These are phyloP conservation scores for Rhizophora apiculata DNA, from an alignment of 345 rosid species.

Conservation along the genomic window DNA sequence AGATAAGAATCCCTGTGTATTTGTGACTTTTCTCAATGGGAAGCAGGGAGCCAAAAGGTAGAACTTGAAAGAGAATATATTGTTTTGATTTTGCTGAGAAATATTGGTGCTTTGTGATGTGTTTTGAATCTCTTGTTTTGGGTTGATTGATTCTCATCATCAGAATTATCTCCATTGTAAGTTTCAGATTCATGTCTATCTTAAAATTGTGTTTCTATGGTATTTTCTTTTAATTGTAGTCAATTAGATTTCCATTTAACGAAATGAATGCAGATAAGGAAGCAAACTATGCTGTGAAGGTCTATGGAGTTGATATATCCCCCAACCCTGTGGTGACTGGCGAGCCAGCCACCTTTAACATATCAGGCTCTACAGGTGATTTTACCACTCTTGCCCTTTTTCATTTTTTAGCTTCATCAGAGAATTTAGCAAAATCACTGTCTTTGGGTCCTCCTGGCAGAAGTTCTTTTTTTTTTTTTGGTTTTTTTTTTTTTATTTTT, in stretches of 20 bases:
- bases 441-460: background rate
- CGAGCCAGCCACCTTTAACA: conserved; percentile 47
- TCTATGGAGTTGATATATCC: conserved; percentile 45
- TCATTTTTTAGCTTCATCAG: background rate
- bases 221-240: background rate
- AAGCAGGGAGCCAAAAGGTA: no score
- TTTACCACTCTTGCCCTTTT: background rate
- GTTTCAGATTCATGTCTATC: no score
- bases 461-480: no score
- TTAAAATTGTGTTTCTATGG: no score
- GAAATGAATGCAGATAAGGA: conserved; percentile 39
- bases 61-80: no score
- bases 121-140: no score
- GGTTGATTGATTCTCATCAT: no score
- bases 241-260: background rate
- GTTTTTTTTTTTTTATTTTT: background rate
- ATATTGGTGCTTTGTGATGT: no score
- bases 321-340: conserved; percentile 59
- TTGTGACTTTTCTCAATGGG: no score
- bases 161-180: no score
- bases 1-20: no score
- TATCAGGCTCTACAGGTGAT: conserved; percentile 57
- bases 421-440: background rate
- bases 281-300: conserved; percentile 43
- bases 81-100: no score